Evolutionary conservation across 306 rosid genomes (phyloP), one percentile per base, ranked within the genome.

Genomic region (Cicer pinnatifidum): DNA sequence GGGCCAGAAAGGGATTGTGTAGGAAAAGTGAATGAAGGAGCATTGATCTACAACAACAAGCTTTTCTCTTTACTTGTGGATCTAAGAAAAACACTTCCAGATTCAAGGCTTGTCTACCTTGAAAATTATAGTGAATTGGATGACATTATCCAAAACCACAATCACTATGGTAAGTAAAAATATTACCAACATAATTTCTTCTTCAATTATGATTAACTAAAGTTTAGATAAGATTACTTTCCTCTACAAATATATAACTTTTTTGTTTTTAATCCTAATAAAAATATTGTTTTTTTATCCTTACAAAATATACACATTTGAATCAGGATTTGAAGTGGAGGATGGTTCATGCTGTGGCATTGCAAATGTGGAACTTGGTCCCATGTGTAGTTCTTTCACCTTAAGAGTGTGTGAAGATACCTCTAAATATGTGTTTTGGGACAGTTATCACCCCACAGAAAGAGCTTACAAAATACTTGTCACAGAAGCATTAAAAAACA

Each of bases 401-500:
- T 47, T 59, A 3, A 20, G 6, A 11, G 50, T 83, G 5, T 91
- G 92, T 59, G 6, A 53, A 2, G 19, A 88, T 69, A 81, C 85
- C 7, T 59, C 81, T 44, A 69, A 85, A 47, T 88, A 87, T 80
- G 62, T 91, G 41, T 88, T 88, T 38, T 86, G 93, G 96, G 93
- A 90, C 75, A 80, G 93, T 72, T 76, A 67, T 47, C 97, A 88
- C 47, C 96, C 90, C 43, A 39, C 91, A 0, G 79, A 84, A 28
- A 77, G 7, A 40, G 47, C 79, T 12, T 88, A 77, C 40, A 13
- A 1, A 48, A 33, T 73, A 4, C 19, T 86, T 51, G 2, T 39
- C 60, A 3, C 60, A 59, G n/a, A 71, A 3, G 20, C 41, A 9
- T 0, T 81, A 0, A 12, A 7, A 19, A 44, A 65, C 3, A 9